A percentile compares a stretch with the other conserved stretches of the same genome.
Conservation (phyloP, 345 rosid species). For the Eucalyptus marginata region DNA sequence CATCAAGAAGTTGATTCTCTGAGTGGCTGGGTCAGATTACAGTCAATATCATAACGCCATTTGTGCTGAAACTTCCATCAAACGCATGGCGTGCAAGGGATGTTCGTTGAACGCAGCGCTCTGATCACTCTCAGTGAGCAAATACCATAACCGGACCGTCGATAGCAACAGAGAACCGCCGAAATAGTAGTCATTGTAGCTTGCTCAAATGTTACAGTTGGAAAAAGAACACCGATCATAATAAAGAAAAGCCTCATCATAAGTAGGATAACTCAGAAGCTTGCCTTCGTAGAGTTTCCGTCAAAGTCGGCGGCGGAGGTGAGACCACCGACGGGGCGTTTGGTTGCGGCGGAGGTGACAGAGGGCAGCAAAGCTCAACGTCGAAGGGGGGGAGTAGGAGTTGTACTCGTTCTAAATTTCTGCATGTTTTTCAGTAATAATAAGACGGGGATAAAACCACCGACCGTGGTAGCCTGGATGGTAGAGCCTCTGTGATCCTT, state of each 20-base stretch:
- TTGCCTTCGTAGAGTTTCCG: background rate
- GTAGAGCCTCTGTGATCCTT: no score
- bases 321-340: background rate
- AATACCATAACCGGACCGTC: background rate
- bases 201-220: background rate
- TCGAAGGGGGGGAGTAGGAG: background rate
- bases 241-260: background rate
- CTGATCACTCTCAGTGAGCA: background rate
- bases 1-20: background rate
- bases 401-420: background rate
- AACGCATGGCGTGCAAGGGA: background rate
- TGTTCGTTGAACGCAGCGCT: background rate
- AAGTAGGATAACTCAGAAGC: background rate
- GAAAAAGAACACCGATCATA: accelerated
- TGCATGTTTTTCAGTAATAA: background rate
- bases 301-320: background rate
- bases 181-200: background rate
- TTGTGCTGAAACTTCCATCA: background rate
- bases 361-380: background rate
- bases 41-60: background rate
- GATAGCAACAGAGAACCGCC: background rate
- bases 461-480: no score
- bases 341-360: background rate
- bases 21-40: background rate
- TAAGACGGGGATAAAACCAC: background rate